Conservation (phyloP, 495 filamentous ascomycete genomes). For the Opeltia flavorubescens region DNA sequence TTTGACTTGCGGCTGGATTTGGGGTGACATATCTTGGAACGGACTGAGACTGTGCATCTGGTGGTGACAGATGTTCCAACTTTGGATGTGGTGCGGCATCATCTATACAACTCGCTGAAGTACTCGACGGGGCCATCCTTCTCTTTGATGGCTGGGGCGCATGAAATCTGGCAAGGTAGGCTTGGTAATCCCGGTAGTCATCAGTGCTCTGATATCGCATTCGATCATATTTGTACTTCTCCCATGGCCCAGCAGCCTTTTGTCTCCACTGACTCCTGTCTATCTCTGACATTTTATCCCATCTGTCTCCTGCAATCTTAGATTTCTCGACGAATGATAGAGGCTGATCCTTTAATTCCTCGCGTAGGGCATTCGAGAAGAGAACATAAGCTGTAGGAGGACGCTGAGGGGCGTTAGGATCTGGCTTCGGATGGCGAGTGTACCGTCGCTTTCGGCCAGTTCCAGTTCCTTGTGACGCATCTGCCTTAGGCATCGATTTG, state of each 20-base stretch:
- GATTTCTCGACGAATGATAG: conserved; percentile 10
- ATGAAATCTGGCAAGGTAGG: conserved; percentile 6
- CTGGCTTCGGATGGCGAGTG: conserved; percentile 11
- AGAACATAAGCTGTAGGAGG: conserved; percentile 12
- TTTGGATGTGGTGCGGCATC: no score
- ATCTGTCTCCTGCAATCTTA: conserved; percentile 9
- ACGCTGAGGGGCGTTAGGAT: conserved; percentile 9
- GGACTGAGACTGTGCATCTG: no score
- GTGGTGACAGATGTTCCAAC: no score
- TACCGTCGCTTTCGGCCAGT: conserved; percentile 8
- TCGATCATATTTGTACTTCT: conserved; percentile 9
- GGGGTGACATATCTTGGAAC: no score
- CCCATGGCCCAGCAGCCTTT: conserved; percentile 4
- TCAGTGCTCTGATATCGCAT: conserved; percentile 9
- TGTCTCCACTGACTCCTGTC: conserved; percentile 10
- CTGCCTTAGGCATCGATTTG: neutral
- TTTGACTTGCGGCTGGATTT: no score
- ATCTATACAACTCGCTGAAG: no score
- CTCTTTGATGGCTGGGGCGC: conserved; percentile 6
- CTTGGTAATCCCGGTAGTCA: conserved; percentile 5
- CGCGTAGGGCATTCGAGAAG: conserved; percentile 10
- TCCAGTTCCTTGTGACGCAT: neutral
- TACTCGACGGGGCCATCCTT: neutral
- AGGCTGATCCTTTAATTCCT: conserved; percentile 8
- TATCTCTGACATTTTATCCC: conserved; percentile 5